Base-by-base conservation (phyloP, 2,329 filamentous ascomycete genomes). In the Pseudogymnoascus sp. region DNA sequence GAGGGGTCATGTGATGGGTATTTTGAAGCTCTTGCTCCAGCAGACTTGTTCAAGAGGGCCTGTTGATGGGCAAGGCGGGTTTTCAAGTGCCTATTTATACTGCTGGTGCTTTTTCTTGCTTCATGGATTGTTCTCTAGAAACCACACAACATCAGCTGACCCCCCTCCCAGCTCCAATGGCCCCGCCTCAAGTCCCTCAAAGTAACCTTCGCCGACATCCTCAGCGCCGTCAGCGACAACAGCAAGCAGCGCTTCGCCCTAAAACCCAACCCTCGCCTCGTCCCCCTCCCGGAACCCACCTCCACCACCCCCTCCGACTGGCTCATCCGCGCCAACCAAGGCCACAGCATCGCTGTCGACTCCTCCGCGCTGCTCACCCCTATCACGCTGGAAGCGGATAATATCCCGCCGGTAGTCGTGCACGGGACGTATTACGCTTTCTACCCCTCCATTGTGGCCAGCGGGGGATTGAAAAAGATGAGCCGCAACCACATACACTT, bases 271-370 rank as follows among this genome's bases (percentile, higher is more conserved):
- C 70, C 73, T 12, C 53, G 67, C 3, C 65, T 71, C n/a, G 25
- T 42, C 12, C 68, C 67, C 8, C 60, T 67, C 63, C 70, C 63
- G 34, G 67, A 68, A 0, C 72, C 71, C 3, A 65, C 66, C 0
- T 72, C 71, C 3, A 65, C 66, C 28, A 67, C 66, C 43, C 65
- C 69, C 6, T 68, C 73, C 14, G 79, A 88, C 60, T 97, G 88
- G 79, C 81, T 96, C 34, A 97, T 99, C 77, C 91, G 95, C 71
- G 95, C 95, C 28, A 96, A 96, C 72, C 95, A 97, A 78, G 95
- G 95, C 62, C 95, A 97, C 79, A 91, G 86, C 70, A 90, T 99
- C 72, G 85, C 86, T 71, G 77, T 85, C 14, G 77, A 87, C 5
- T 85, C 85, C n/a, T 84, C 88, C 56, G 83, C 83, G 0, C 82